A percentile compares a stretch with the other conserved stretches of the same genome.
Evolutionary conservation across 352 stramenopile genomes (phyloP).

Genomic region (Elongisporangium prolatum): DNA sequence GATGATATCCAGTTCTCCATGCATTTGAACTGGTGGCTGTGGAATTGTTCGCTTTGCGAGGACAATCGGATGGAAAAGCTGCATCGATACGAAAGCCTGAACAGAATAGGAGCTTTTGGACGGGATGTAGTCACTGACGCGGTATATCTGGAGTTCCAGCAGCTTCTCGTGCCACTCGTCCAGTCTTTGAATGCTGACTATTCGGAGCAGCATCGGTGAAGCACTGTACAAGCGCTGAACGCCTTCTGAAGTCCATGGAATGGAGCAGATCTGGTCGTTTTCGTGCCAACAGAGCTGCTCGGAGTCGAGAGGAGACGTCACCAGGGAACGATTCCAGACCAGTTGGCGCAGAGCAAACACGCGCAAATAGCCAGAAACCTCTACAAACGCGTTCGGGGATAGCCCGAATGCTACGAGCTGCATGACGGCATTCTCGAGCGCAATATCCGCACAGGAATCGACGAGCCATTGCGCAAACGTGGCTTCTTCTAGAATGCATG

Average conservation of each 20-base stretch:
- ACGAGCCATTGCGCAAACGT: conserved; percentile 45
- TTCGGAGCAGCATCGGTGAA: conserved; percentile 15
- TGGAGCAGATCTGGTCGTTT: not conserved
- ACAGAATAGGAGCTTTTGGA: conserved; percentile 38
- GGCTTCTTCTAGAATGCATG: conserved; percentile 29
- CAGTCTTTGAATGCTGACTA: conserved; percentile 10
- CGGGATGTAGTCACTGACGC: conserved; percentile 20
- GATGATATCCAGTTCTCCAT: conserved; percentile 17
- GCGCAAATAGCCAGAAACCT: conserved; percentile 27
- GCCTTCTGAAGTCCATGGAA: not conserved
- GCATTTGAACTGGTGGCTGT: not conserved
- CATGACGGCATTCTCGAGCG: conserved; percentile 47
- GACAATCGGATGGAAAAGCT: conserved; percentile 21
- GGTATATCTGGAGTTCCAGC: conserved; percentile 10
- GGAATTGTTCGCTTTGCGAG: not conserved
- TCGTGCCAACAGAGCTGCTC: not conserved
- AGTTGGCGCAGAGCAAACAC: conserved; percentile 32
- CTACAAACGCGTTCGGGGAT: conserved; percentile 45
- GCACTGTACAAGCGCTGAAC: conserved; percentile 4
- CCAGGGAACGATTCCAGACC: conserved; percentile 15
- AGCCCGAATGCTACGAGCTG: conserved; percentile 33
- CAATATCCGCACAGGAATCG: conserved; percentile 36
- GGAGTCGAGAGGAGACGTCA: not conserved
- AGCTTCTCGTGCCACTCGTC: conserved; percentile 18
- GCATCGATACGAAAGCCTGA: conserved; percentile 18